Evolutionary conservation across 805 yeast genomes (phyloP), one percentile per base, ranked within the genome.

Genomic region (Lipomyces yamanashiensis): DNA sequence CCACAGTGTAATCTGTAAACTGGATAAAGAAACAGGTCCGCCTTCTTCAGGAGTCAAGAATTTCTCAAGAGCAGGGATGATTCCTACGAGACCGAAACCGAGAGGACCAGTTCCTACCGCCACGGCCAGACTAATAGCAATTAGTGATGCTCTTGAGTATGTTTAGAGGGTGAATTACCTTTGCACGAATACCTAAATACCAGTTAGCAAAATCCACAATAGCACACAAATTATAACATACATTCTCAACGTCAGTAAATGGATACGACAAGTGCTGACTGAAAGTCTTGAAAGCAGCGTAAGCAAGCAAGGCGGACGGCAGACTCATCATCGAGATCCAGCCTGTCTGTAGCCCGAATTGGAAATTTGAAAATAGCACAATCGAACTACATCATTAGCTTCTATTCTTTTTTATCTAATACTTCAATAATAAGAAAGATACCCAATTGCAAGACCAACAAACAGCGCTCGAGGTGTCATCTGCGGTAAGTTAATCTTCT

Each of bases 301-400:
- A 92, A 0, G 96, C 97, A 33, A 93, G 76, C 58, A 93, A 76
- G 0, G 98, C 97, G 4, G 97, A 88, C 0, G 99, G 98, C 59
- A 93, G 79, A 23, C 97, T 89, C 99, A 93, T 95, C 99, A 93
- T 93, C 10, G 97, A 91, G 6, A 95, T 97, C 99, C 99, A 93
- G 1, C 99, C 99, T 12, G 98, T 93, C 74, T 93, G 99, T 21
- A 93, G 79, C 0, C 98, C 99, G 74, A 93, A 93, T 74, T 93
- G 98, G 77, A 95, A 95, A 75, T 93, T 93, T 3, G 97, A 90
- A 17, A 92, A 79, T 33, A 95, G 79, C 39, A 95, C 92, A 34
- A 93, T 77, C 0, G 97, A 84, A 0, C 72, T 69, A 41, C 13
- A n/a, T 13, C 34, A 36, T 28, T n/a, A 40, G 9, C 28, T 9